Evolutionary conservation across 768 basidiomycete genomes (phyloP).

Genomic region (Lepiota venenata): DNA sequence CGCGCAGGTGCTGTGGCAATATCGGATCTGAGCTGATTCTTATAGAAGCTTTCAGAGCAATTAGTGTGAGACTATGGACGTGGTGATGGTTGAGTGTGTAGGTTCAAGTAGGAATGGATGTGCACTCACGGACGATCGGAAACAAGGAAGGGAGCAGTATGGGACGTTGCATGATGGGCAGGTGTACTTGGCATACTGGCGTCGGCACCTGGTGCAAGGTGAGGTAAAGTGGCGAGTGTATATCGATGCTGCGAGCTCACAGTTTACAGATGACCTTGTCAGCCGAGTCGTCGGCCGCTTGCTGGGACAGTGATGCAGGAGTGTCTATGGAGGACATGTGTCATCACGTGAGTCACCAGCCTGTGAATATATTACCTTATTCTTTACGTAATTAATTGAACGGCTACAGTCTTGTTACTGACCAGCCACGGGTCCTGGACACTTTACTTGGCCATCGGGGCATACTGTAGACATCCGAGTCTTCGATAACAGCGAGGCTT

Average conservation of each 20-base stretch:
- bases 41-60: conserved; percentile 84
- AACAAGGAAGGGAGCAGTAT: conserved; percentile 81
- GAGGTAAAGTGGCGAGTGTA: neutral
- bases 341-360: neutral
- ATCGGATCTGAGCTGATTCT: conserved; percentile 64
- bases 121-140: conserved; percentile 60
- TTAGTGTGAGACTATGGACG: conserved; percentile 51
- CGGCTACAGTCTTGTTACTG: too few species aligned
- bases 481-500: too few species aligned
- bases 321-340: conserved; percentile 12
- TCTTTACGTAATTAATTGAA: too few species aligned
- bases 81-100: neutral
- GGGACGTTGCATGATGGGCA: conserved; percentile 79
- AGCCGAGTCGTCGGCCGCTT: neutral
- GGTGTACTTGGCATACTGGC: conserved; percentile 76
- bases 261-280: conserved; percentile 15
- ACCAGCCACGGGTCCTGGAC: too few species aligned
- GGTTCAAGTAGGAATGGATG: neutral
- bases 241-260: neutral
- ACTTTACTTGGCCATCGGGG: too few species aligned
- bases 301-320: conserved; percentile 1
- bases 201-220: conserved; percentile 51
- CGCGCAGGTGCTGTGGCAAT: conserved; percentile 56
- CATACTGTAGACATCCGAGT: too few species aligned
- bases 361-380: too few species aligned